Percentiles rank a stretch among this genome's conserved stretches.
phyloP scores from a whole-genome alignment of 805 yeast species.

The Soucietia sequanensis region DNA sequence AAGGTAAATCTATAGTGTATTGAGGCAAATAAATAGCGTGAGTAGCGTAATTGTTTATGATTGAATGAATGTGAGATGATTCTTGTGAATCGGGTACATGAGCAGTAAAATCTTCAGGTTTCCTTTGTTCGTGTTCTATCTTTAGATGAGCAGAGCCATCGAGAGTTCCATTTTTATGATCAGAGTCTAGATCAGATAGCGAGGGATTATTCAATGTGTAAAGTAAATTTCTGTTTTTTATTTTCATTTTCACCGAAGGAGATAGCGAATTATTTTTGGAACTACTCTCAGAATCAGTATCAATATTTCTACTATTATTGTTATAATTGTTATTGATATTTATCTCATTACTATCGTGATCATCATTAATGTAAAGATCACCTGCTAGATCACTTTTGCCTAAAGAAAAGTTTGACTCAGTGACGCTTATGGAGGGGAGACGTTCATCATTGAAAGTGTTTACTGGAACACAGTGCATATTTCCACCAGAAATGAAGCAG shows the following conservation, averaged over 20 bases:
- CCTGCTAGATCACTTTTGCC: no score
- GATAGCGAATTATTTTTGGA: neutral
- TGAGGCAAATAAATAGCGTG: slow-evolving; percentile 53
- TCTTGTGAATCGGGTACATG: slow-evolving; percentile 2
- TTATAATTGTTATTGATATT: no score
- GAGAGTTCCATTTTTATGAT: neutral
- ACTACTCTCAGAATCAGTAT: neutral
- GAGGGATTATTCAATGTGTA: slow-evolving; percentile 38
- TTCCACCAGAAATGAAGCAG: slow-evolving; percentile 25
- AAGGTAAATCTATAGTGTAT: slow-evolving; percentile 37
- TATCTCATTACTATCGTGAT: neutral
- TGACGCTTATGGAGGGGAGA: slow-evolving; percentile 5
- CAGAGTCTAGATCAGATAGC: slow-evolving; percentile 32
- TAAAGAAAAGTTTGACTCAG: no score
- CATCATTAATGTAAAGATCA: slow-evolving; percentile 2
- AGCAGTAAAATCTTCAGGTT: neutral
- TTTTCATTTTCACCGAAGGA: slow-evolving; percentile 2
- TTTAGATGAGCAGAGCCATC: neutral
- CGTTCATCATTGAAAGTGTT: slow-evolving; percentile 12
- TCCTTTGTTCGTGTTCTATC: neutral
- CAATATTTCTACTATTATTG: no score
- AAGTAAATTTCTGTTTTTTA: slow-evolving; percentile 27
- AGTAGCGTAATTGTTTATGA: slow-evolving; percentile 31
- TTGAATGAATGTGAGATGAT: slow-evolving; percentile 2
- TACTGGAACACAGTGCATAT: slow-evolving; percentile 26